Base-by-base conservation (phyloP, 495 filamentous ascomycete genomes). In the Aspergillus ellipticus region DNA sequence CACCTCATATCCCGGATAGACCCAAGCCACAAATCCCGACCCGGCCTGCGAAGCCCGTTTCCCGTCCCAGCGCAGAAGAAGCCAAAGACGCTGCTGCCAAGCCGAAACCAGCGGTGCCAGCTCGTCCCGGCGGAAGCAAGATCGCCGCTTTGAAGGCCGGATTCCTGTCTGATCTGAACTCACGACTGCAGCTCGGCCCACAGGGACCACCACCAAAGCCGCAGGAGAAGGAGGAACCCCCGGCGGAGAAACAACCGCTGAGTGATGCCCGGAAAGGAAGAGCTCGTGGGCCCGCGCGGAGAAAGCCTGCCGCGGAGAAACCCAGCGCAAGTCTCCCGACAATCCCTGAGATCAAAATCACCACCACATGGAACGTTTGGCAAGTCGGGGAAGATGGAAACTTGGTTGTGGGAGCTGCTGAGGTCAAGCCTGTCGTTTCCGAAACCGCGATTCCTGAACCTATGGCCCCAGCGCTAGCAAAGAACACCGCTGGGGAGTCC, bases 161-260 rank as follows among this genome's bases (percentile, higher is more conserved):
- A 3, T 97, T 97, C 72, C 81, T 97, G 75, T 87, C 82, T 26
- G 92, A 97, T 65, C 72, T 98, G 37, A 94, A 97, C 67, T 88
- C 87, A 15, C 84, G 90, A 15, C 75, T 98, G 37, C 85, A 88
- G 67, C 69, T 92, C 6, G 94, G 95, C 13, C 92, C 90, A 11
- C 85, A 87, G 58, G 81, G 24, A 4, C 24, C 74, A 17, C 83
- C 84, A 20, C 84, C 85, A 51, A 88, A 89, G 74, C 72, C 73
- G n/a, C 73, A 80, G 61, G 83, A 88, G 62, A 88, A 89, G 59
- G 74, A 80, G 45, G 57, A 59, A 49, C 67, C 71, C n/a, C 79
- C 77, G 3, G 79, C 80, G 60, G 85, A 93, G 65, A 93, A 92
- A 69, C 82, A 78, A 16, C 90, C 91, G 11, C 72, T 98, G 26